Evolutionary conservation across 2,329 filamentous ascomycete species (phyloP), one percentile per base, ranked within the genome.

Genomic region (Diaporthe capsici): DNA sequence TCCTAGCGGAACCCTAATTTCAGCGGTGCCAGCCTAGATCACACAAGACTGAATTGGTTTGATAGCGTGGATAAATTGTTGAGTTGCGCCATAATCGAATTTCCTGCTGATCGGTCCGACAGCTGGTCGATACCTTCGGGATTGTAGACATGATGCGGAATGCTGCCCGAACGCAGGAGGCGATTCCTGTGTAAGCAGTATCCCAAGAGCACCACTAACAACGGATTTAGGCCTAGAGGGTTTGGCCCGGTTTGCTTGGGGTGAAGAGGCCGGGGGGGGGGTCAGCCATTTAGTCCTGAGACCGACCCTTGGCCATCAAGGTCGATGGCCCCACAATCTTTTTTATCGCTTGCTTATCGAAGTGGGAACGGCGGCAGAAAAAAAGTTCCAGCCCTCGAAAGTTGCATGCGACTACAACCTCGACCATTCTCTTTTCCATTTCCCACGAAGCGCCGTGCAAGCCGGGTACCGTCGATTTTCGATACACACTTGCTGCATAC

Each of bases 351-450:
- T 61, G 47, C 75, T 76, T 76, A 76, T 76, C 72, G 34, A 47
- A 73, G 71, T 73, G 71, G 71, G 71, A 73, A 58, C 67, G 37
- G 44, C 39, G 71, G 71, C 71, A 73, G 65, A 72, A 75, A 76
- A 76, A 76, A 76, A 76, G 75, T 76, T 74, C 53, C 72, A 73
- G 51, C 42, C 70, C 65, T 72, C 34, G 22, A 37, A 31, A 55
- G 65, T 55, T 6, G 65, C 65, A 55, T 70, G 7, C 49, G 22
- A 55, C 65, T 15, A 13, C 12, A 31, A 4, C 34, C 49, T 13
- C 34, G 22, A 37, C 37, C 55, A 34, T 51, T 53, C 12, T 28
- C 58, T 34, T 47, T 51, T 28, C 57, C 25, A 25, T 47, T 71
- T 71, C 58, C 55, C 47, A 34, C 49, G 49, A 71, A 70, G 57